Evolutionary conservation across 108 stramenopile species (phyloP), one percentile per base, ranked within the genome.

Genomic region (Mayamaea pseudoterrestris): DNA sequence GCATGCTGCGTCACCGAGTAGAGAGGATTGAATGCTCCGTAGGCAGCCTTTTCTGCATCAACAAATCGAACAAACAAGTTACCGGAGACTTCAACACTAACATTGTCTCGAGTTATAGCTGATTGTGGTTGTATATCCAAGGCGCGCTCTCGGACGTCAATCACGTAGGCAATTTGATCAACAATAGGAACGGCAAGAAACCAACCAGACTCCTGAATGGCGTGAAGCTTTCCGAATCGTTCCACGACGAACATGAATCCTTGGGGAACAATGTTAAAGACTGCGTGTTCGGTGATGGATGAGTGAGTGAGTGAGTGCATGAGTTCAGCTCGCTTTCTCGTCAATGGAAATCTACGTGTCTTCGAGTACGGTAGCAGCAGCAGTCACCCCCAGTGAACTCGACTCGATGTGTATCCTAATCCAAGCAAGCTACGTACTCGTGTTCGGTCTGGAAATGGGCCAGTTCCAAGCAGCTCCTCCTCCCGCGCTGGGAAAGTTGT

Each of bases 91-190:
- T 94, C 86, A 24, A 98, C 97, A 22, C 79, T 77, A 1, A 98
- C 97, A 57, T 98, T 98, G 55, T 98, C 97, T 44, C 94, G 79
- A 6, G 97, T 98, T 40, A 98, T 98, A 27, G 93, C 93, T 35
- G 78, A 47, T 61, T 98, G 97, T 2, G 94, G 93, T 13, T 67
- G 48, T 50, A 98, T 94, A 50, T 86, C 86, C 37, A 98, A 73
- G 23, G 93, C 93, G 16, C 93, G 63, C 60, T 98, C 97, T 37
- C 97, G 66, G 46, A 95, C 72, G 61, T 98, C 97, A 34, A 97
- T 87, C 23, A 83, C 71, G 62, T 94, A 96, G 44, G 94, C 73
- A 41, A 98, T 94, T 34, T 64, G 53, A 61, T 98, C 97, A 23
- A 98, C 60, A 20, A 84, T 46, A 12, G 97, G 97, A 54, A 98